Conservation (phyloP, 108 stramenopile genomes). For the Fragilaria crotonensis region DNA sequence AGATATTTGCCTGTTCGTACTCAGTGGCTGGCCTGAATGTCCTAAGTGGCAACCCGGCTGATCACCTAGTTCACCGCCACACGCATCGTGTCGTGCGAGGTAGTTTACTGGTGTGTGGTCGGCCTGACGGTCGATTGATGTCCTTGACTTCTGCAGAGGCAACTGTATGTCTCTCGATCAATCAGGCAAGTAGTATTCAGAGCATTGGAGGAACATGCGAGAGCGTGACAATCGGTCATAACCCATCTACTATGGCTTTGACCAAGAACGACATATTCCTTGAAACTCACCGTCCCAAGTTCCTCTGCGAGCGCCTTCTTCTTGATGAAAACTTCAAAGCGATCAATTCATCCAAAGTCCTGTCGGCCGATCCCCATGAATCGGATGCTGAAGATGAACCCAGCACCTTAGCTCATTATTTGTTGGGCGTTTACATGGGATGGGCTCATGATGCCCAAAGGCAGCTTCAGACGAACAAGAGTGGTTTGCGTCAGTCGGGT, state of each 20-base stretch:
- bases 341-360: too few relatives aligned
- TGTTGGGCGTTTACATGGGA: too few relatives aligned
- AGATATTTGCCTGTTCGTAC: constrained; percentile 75
- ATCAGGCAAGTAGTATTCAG: constrained; percentile 71
- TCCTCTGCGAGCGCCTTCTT: constrained; percentile 53
- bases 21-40: constrained; percentile 62
- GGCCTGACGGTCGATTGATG: constrained; percentile 77
- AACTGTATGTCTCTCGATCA: constrained; percentile 61
- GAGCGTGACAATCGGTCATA: constrained; percentile 79
- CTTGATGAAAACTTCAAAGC: too few relatives aligned
- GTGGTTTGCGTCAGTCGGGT: too few relatives aligned
- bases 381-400: constrained; percentile 12
- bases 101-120: constrained; percentile 59
- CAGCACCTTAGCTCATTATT: too few relatives aligned
- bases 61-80: constrained; percentile 79
- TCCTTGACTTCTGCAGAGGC: constrained; percentile 66
- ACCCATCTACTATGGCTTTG: constrained; percentile 57
- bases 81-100: constrained; percentile 68
- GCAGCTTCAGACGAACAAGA: too few relatives aligned
- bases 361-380: too few relatives aligned
- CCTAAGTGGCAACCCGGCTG: constrained; percentile 56
- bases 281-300: constrained; percentile 40
- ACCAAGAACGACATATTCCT: constrained; percentile 36
- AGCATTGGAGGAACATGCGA: constrained; percentile 61
- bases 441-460: too few relatives aligned